Evolutionary conservation across 2,329 filamentous ascomycete species (phyloP), one percentile per base, ranked within the genome.

Genomic region (Phyllosticta paracitricarpa): DNA sequence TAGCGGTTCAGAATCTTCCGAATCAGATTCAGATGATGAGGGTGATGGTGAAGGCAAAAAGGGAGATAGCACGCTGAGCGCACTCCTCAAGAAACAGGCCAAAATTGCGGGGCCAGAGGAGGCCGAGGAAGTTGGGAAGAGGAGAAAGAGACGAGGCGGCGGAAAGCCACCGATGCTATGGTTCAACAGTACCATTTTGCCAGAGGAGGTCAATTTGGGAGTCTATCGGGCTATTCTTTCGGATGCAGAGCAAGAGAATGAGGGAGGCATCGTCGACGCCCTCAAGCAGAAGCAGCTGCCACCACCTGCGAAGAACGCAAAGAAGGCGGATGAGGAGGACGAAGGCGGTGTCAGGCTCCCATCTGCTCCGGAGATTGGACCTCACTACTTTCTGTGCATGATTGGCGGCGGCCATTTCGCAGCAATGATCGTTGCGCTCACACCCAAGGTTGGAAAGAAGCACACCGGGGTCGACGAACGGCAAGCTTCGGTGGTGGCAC

Each of bases 321-420:
- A 67, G 59, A 71, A 69, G 26, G 64, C 65, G 26, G 66, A 68
- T 19, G 67, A 72, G 2, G 73, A 82, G 63, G 77, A 82, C 1
- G 75, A 80, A 48, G 84, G 84, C 61, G 85, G 86, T 56, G 83
- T 84, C 2, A 77, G 79, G 17, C 73, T 84, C 4, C 79, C 82
- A 2, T 76, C 79, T 1, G 75, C 82, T 9, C 78, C 79, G 3
- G 84, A 87, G 70, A 84, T 85, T 25, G 86, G 87, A 7, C 90
- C 91, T 2, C 92, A 97, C 71, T 85, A 96, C 57, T 97, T 99
- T 71, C 82, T 99, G 56, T 97, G 92, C 75, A 99, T 99, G 94
- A 96, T 99, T 57, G 94, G 94, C 25, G 94, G 94, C 63, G 94
- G 94, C 0, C 94, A 99, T 72, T 99, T 99, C 71, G 94, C 94